These are phyloP conservation scores for Penicillium goetzii DNA, from an alignment of 495 filamentous ascomycete species.

Conservation along the genomic window DNA sequence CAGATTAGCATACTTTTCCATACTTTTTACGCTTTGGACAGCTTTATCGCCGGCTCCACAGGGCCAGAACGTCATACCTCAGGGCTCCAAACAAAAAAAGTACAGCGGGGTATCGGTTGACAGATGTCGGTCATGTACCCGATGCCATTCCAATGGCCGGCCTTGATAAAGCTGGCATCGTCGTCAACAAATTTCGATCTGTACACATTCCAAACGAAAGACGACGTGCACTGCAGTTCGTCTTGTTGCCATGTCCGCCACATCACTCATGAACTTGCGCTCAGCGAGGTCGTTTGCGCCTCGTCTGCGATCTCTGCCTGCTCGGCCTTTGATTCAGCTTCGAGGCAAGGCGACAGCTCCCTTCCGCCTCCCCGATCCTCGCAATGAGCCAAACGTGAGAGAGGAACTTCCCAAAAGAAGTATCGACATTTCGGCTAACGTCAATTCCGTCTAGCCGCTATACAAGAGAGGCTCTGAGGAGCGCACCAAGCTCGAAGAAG, in stretches of 20 bases:
- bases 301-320: slow-evolving; percentile 21
- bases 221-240: not conserved
- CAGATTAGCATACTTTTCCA: not conserved
- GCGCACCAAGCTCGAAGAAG: slow-evolving; percentile 64
- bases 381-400: slow-evolving; percentile 46
- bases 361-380: slow-evolving; percentile 40
- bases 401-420: not conserved
- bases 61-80: slow-evolving; percentile 11
- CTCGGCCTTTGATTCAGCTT: slow-evolving; percentile 22
- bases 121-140: slow-evolving; percentile 14
- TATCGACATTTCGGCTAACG: not conserved
- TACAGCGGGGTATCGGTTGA: slow-evolving; percentile 13
- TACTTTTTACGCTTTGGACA: not conserved
- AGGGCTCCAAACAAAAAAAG: not conserved
- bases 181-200: slow-evolving; percentile 2
- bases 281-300: slow-evolving; percentile 18
- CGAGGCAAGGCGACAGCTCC: slow-evolving; percentile 38
- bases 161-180: slow-evolving; percentile 14
- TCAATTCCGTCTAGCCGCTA: slow-evolving; percentile 56
- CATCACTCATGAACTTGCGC: slow-evolving; percentile 28
- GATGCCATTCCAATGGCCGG: not conserved
- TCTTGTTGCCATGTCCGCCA: slow-evolving; percentile 25
- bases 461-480: slow-evolving; percentile 76
- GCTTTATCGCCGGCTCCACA: slow-evolving; percentile 7
- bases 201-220: slow-evolving; percentile 3